Percentiles rank a stretch among this genome's conserved stretches.
These are phyloP conservation scores for Aegle marmelos DNA, from an alignment of 345 rosid genomes.

Conservation along the genomic window DNA sequence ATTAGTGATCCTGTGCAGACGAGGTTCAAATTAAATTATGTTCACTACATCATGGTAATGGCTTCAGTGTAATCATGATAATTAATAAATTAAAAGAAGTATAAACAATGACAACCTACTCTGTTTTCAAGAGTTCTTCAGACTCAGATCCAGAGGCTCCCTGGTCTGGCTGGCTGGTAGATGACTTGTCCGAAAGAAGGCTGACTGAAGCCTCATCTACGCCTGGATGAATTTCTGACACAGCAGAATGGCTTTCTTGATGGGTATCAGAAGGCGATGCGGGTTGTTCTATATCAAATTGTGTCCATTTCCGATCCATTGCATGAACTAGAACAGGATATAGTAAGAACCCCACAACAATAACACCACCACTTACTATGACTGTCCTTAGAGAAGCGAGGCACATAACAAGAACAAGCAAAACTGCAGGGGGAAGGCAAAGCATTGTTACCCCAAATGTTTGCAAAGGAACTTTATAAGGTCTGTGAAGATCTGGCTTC, in stretches of 20 bases:
- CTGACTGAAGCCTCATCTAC: slow-evolving; percentile 49
- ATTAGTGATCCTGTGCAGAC: not conserved
- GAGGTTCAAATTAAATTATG: not conserved
- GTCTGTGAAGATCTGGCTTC: slow-evolving; percentile 74
- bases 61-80: not conserved
- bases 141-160: slow-evolving; percentile 17
- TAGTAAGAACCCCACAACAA: slow-evolving; percentile 52
- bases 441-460: slow-evolving; percentile 62
- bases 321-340: slow-evolving; percentile 51
- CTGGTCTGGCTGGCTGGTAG: not conserved
- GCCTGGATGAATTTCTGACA: slow-evolving; percentile 27
- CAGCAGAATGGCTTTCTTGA: slow-evolving; percentile 15
- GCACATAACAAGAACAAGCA: slow-evolving; percentile 81
- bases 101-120: slow-evolving; percentile 20
- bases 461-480: slow-evolving; percentile 65
- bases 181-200: slow-evolving; percentile 35
- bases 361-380: slow-evolving; percentile 55
- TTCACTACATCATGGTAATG: not conserved
- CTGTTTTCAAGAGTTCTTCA: slow-evolving; percentile 26
- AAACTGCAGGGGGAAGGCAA: slow-evolving; percentile 66
- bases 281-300: slow-evolving; percentile 31
- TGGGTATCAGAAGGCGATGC: slow-evolving; percentile 2
- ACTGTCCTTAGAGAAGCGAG: slow-evolving; percentile 63
- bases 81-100: not conserved
- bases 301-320: slow-evolving; percentile 51